phyloP scores from a whole-genome alignment of 495 filamentous ascomycete species.

The Trichocladium uniseriatum region DNA sequence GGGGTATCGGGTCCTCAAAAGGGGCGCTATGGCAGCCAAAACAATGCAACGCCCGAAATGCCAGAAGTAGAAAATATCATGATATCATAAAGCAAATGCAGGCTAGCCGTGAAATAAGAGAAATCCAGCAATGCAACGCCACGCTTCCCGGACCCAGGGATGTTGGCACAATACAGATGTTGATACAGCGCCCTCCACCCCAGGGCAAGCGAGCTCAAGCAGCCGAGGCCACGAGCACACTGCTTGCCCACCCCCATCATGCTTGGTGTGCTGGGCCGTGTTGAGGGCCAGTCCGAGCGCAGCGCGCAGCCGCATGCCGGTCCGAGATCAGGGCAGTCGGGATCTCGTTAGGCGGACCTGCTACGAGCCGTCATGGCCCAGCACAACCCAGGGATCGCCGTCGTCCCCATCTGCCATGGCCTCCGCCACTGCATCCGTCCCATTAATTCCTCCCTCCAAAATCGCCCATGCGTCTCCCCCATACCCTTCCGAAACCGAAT shows the following conservation, averaged over 20 bases:
- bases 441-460: slow-evolving; percentile 3
- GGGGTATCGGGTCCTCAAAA: no score
- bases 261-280: slow-evolving; percentile 7
- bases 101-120: no score
- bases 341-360: slow-evolving; percentile 35
- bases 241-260: not conserved
- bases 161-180: slow-evolving; percentile 3
- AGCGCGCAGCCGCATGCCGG: slow-evolving; percentile 15
- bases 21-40: no score
- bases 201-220: slow-evolving; percentile 14
- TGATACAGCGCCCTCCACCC: not conserved
- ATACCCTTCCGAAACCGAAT: not conserved
- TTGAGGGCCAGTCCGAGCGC: slow-evolving; percentile 31
- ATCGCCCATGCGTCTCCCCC: slow-evolving; percentile 13
- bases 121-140: slow-evolving; percentile 1
- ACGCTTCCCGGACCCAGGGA: not conserved
- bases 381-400: slow-evolving; percentile 30
- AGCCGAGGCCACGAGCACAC: slow-evolving; percentile 17
- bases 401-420: slow-evolving; percentile 8
- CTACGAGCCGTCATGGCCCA: slow-evolving; percentile 39
- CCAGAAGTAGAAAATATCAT: no score
- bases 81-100: no score
- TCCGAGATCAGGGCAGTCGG: slow-evolving; percentile 29
- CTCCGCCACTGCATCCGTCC: not conserved
- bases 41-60: no score